Percentiles rank a stretch among this genome's conserved stretches.
Conservation (phyloP, 345 rosid species). For the Sapria himalayana region DNA sequence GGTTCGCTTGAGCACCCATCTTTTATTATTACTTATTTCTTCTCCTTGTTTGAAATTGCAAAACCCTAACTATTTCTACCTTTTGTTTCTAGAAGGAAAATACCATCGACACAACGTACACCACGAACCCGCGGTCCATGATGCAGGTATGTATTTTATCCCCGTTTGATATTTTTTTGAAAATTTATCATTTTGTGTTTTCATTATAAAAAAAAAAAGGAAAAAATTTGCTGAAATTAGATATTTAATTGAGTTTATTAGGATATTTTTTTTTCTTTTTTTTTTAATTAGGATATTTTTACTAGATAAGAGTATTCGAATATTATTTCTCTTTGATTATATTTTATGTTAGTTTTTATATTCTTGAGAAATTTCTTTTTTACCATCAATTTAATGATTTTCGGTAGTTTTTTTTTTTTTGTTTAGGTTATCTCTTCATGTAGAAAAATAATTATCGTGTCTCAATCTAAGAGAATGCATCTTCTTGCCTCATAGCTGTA, state of each 20-base stretch:
- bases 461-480: too few relatives aligned
- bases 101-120: conserved; percentile 69
- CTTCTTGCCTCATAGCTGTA: too few relatives aligned
- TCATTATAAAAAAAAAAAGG: neutral
- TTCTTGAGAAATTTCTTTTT: too few relatives aligned
- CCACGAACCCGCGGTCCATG: conserved; percentile 69
- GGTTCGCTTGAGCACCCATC: neutral
- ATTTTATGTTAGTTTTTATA: too few relatives aligned
- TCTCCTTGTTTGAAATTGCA: neutral
- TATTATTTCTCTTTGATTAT: too few relatives aligned
- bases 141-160: conserved; percentile 49
- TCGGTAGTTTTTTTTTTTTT: too few relatives aligned
- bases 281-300: neutral
- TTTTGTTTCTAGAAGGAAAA: conserved; percentile 39
- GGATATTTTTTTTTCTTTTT: neutral
- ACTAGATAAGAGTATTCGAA: neutral
- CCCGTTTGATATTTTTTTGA: neutral
- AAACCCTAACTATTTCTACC: neutral
- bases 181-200: neutral
- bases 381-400: too few relatives aligned
- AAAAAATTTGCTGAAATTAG: neutral
- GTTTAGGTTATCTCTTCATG: too few relatives aligned
- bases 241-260: neutral
- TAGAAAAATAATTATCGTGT: too few relatives aligned
- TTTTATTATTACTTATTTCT: neutral